A percentile compares a stretch with the other conserved stretches of the same genome.
These are phyloP conservation scores for Diplocarpon mali DNA, from an alignment of 2,329 filamentous ascomycete species.

Conservation along the genomic window DNA sequence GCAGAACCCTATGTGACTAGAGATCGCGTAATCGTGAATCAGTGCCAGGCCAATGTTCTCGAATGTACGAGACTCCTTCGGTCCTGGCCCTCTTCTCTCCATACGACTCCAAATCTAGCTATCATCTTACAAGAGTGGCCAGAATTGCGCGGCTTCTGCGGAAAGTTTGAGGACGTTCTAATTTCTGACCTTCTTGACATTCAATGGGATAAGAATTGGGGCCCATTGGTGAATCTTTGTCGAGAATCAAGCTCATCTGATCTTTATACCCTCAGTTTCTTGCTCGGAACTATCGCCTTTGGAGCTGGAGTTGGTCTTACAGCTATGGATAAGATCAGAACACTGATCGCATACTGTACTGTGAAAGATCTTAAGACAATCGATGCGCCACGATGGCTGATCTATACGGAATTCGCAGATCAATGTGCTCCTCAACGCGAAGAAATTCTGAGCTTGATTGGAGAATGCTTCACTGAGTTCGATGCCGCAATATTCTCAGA, in stretches of 20 bases:
- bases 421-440: constrained; percentile 25
- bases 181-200: constrained; percentile 32
- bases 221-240: constrained; percentile 31
- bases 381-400: constrained; percentile 28
- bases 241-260: constrained; percentile 20
- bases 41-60: constrained; percentile 10
- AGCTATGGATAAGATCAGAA: constrained; percentile 32
- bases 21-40: constrained; percentile 7
- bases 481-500: constrained; percentile 3
- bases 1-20: constrained; percentile 10
- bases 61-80: constrained; percentile 22
- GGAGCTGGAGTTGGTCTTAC: constrained; percentile 27
- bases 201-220: constrained; percentile 33
- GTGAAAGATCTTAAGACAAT: constrained; percentile 31
- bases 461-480: constrained; percentile 17
- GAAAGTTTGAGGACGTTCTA: constrained; percentile 23
- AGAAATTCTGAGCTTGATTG: constrained; percentile 26
- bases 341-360: constrained; percentile 35
- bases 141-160: constrained; percentile 30
- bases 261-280: constrained; percentile 33
- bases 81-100: constrained; percentile 18
- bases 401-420: constrained; percentile 28
- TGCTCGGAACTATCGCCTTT: constrained; percentile 27
- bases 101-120: constrained; percentile 20
- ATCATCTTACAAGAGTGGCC: constrained; percentile 26